Evolutionary conservation across 805 yeast species (phyloP), one percentile per base, ranked within the genome.

Genomic region (Suhomyces tanzawaensis): DNA sequence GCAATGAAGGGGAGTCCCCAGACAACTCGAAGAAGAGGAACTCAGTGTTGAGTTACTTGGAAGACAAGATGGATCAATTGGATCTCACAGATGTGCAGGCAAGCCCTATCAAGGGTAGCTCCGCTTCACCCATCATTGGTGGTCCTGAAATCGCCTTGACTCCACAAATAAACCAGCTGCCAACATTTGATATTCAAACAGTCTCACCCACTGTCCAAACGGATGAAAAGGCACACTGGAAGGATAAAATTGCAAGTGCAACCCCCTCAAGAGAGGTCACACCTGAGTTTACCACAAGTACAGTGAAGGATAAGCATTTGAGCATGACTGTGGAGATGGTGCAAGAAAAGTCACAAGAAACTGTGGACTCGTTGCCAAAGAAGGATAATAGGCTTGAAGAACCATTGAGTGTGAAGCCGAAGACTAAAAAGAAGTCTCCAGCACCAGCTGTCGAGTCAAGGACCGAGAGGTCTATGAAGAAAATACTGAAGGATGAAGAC

Each of bases 41-140:
- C 42, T 60, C 70, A 2, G 72, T 65, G 3, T 55, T 69, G 42
- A 60, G 65, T 46, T 69, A 68, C 41, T 57, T 69, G 46, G 75
- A 69, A 39, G 74, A 67, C 46, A 66, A 62, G 47, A 69, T 69
- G 57, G 72, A 67, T 35, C 55, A 61, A 4, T 52, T 69, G 40
- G 73, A 68, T 34, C 53, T 67, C 37, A 47, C 55, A 4, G 68
- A 62, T 27, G 54, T 48, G n/a, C 41, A 35, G 47, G 21, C 18
- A 12, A 53, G 60, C 39, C 62, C 64, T 1, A 36, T 41, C n/a
- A 40, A 40, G 36, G 19, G 41, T 12, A 35, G 26, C 13, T 34
- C 29, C 25, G 22, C 29, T 12, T 33, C 36, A n/a, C 18, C 25
- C 21, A 27, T 15, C 32, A 12, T 37, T 23, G 23, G 41, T 18